phyloP scores from a whole-genome alignment of 805 yeast species.

The Wickerhamiella galacta region DNA sequence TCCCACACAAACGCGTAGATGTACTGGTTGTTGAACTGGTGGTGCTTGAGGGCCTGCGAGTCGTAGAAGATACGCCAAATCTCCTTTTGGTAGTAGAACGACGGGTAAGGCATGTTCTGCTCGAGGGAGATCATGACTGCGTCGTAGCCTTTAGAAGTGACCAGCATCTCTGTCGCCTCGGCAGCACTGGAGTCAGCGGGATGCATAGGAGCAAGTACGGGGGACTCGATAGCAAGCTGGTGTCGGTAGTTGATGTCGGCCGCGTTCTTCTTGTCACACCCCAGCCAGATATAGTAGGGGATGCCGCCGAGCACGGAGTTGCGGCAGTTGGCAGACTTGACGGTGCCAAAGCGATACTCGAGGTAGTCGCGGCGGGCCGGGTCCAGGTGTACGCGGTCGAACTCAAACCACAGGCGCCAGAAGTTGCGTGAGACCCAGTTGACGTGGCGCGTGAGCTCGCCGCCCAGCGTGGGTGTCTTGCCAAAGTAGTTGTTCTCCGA shows the following conservation, averaged over 20 bases:
- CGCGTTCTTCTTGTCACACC: slow-evolving; percentile 42
- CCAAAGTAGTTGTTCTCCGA: slow-evolving; percentile 46
- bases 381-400: slow-evolving; percentile 63
- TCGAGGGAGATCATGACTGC: slow-evolving; percentile 49
- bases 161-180: slow-evolving; percentile 2
- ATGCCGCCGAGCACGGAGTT: slow-evolving; percentile 52
- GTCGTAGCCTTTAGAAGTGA: slow-evolving; percentile 47
- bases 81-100: slow-evolving; percentile 61
- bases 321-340: slow-evolving; percentile 53
- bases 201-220: slow-evolving; percentile 51
- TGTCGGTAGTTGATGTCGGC: slow-evolving; percentile 37
- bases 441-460: slow-evolving; percentile 49
- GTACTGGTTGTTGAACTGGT: slow-evolving; percentile 61
- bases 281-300: slow-evolving; percentile 74
- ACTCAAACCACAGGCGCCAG: slow-evolving; percentile 82
- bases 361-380: slow-evolving; percentile 68
- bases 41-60: slow-evolving; percentile 47
- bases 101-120: slow-evolving; percentile 61
- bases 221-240: slow-evolving; percentile 66
- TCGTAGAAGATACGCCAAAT: slow-evolving; percentile 70
- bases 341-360: slow-evolving; percentile 68
- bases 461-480: slow-evolving; percentile 59
- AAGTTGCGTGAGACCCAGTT: slow-evolving; percentile 67
- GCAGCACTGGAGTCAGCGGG: slow-evolving; percentile 1
- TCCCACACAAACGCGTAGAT: slow-evolving; percentile 87